These are phyloP conservation scores for Apiospora rasikravindrae DNA, from an alignment of 2,329 filamentous ascomycete species.

Conservation along the genomic window DNA sequence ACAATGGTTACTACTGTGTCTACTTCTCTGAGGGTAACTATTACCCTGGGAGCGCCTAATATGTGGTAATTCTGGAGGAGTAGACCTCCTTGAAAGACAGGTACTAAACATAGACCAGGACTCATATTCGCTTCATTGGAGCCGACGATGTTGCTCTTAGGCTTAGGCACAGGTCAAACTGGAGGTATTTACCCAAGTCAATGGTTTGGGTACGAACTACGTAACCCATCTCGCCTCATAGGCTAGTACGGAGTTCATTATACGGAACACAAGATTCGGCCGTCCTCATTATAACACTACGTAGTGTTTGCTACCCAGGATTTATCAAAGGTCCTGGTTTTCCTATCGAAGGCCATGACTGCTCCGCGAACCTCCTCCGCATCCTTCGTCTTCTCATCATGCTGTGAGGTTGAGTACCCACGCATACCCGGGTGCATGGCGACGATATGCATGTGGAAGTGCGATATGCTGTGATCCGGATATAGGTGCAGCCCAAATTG, in stretches of 20 bases:
- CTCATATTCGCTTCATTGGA: neutral
- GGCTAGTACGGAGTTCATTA: neutral
- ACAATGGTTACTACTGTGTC: no score
- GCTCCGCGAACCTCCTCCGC: slow-evolving; percentile 28
- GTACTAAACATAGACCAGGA: neutral
- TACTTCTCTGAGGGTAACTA: no score
- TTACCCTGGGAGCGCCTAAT: no score
- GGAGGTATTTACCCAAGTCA: neutral
- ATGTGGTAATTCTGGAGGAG: neutral
- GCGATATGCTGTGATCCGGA: slow-evolving; percentile 28
- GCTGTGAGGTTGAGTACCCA: slow-evolving; percentile 26
- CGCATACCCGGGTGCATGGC: slow-evolving; percentile 22
- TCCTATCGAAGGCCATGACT: slow-evolving; percentile 18
- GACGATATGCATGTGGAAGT: slow-evolving; percentile 33
- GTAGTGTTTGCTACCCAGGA: neutral
- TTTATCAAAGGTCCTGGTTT: neutral
- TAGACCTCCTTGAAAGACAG: neutral
- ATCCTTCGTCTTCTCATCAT: slow-evolving; percentile 33
- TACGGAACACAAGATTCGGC: neutral
- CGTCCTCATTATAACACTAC: neutral
- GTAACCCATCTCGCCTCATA: neutral
- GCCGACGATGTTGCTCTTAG: neutral
- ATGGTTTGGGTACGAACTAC: no score
- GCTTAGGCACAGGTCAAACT: neutral
- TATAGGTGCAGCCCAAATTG: slow-evolving; percentile 31